Evolutionary conservation across 1,284 basidiomycete genomes (phyloP).

Genomic region (Microbotryum violaceum): DNA sequence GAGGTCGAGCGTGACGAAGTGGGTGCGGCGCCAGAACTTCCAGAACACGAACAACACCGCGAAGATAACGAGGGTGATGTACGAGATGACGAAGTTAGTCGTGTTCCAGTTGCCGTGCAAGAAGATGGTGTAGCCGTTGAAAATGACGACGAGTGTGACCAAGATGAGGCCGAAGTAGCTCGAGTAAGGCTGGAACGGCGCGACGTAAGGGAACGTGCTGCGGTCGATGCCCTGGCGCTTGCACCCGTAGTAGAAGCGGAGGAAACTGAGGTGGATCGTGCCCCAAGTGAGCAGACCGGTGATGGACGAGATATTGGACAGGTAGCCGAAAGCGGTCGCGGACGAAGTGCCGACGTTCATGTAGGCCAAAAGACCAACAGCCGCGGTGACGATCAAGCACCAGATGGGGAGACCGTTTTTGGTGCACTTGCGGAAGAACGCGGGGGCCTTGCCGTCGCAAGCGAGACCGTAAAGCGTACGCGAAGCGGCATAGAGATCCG

Average conservation of each 20-base stretch:
- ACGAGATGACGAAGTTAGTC: slow-evolving; percentile 16
- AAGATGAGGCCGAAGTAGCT: slow-evolving; percentile 30
- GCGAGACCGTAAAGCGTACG: slow-evolving; percentile 76
- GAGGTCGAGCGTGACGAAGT: slow-evolving; percentile 12
- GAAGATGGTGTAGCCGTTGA: slow-evolving; percentile 26
- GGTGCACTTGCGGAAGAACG: slow-evolving; percentile 55
- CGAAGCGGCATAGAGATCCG: slow-evolving; percentile 67
- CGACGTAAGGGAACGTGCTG: slow-evolving; percentile 50
- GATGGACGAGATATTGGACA: slow-evolving; percentile 30
- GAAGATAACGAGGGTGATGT: slow-evolving; percentile 17
- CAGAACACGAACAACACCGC: slow-evolving; percentile 13
- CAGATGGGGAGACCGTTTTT: slow-evolving; percentile 62
- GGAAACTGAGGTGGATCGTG: slow-evolving; percentile 62
- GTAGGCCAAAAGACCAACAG: slow-evolving; percentile 51
- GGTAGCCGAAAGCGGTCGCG: slow-evolving; percentile 40
- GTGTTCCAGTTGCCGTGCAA: slow-evolving; percentile 16
- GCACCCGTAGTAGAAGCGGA: slow-evolving; percentile 62
- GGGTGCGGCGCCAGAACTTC: slow-evolving; percentile 20
- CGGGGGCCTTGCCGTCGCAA: slow-evolving; percentile 61
- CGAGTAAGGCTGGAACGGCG: slow-evolving; percentile 41
- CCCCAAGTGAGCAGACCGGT: slow-evolving; percentile 54
- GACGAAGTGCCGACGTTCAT: slow-evolving; percentile 43
- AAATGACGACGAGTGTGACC: slow-evolving; percentile 14
- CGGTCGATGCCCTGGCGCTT: slow-evolving; percentile 54
- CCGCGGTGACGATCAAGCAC: slow-evolving; percentile 51